Conservation (phyloP, 768 basidiomycete species). For the Boletus tomentosulus region DNA sequence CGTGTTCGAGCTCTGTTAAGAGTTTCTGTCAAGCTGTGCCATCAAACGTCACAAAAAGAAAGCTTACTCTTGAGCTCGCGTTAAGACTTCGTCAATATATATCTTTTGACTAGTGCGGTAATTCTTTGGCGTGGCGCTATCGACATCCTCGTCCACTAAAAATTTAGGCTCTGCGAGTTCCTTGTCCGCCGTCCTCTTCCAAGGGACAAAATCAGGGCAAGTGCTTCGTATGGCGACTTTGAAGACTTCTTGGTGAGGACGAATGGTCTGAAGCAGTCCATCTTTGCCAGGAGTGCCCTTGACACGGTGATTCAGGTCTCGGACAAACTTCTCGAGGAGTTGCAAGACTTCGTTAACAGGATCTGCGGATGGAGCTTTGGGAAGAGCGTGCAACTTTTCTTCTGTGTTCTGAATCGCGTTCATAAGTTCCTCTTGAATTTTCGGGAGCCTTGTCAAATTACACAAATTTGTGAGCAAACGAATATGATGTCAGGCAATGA, state of each 20-base stretch:
- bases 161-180: conserved; percentile 25
- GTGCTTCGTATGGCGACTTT: conserved; percentile 45
- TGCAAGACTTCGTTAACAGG: conserved; percentile 52
- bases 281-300: conserved; percentile 49
- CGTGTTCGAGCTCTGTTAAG: conserved; percentile 57
- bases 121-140: background rate
- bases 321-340: conserved; percentile 44
- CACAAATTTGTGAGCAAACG: conserved; percentile 1
- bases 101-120: conserved; percentile 22
- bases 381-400: conserved; percentile 31
- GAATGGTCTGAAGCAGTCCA: conserved; percentile 56
- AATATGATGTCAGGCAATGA: background rate
- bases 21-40: background rate
- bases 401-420: conserved; percentile 40
- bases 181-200: conserved; percentile 20
- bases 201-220: conserved; percentile 57
- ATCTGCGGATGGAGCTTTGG: conserved; percentile 51
- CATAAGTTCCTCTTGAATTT: conserved; percentile 57
- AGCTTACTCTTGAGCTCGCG: conserved; percentile 44
- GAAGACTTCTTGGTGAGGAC: conserved; percentile 46
- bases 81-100: conserved; percentile 51
- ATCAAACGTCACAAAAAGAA: too few relatives aligned
- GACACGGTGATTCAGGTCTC: conserved; percentile 41
- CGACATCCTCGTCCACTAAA: conserved; percentile 38
- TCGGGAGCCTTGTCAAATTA: conserved; percentile 46